These are phyloP conservation scores for Arthromyces matolae DNA, from an alignment of 768 basidiomycete species.

Conservation along the genomic window DNA sequence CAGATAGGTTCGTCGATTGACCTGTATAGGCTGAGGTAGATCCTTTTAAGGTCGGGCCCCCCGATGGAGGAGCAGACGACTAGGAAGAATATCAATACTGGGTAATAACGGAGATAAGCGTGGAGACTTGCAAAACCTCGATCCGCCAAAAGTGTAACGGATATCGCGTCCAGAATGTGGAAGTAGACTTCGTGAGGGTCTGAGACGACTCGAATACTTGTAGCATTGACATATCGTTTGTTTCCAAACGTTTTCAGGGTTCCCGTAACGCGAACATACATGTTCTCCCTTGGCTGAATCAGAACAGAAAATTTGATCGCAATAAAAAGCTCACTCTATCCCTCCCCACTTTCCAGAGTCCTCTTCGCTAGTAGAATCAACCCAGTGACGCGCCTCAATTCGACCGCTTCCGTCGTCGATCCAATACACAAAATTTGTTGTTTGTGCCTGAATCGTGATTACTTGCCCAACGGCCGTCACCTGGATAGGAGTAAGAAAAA, in stretches of 20 bases:
- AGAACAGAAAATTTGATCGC: neutral
- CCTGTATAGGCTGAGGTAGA: slow-evolving; percentile 41
- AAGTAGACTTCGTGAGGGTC: slow-evolving; percentile 80
- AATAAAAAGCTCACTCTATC: slow-evolving; percentile 34
- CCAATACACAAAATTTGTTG: slow-evolving; percentile 77
- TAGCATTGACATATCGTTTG: slow-evolving; percentile 80
- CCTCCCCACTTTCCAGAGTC: slow-evolving; percentile 47
- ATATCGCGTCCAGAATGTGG: slow-evolving; percentile 75
- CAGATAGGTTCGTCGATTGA: slow-evolving; percentile 27
- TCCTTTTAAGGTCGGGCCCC: slow-evolving; percentile 12
- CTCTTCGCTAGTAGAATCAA: slow-evolving; percentile 59
- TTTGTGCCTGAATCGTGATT: slow-evolving; percentile 57
- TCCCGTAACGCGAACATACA: slow-evolving; percentile 80
- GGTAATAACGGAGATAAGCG: slow-evolving; percentile 2
- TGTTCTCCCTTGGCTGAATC: slow-evolving; percentile 51
- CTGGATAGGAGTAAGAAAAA: slow-evolving; percentile 31
- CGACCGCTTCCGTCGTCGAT: slow-evolving; percentile 86
- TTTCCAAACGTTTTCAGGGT: slow-evolving; percentile 75
- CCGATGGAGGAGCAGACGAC: slow-evolving; percentile 32
- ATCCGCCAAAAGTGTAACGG: slow-evolving; percentile 61
- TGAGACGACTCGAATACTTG: slow-evolving; percentile 61
- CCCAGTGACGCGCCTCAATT: slow-evolving; percentile 81
- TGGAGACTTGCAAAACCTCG: slow-evolving; percentile 55
- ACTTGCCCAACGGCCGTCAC: slow-evolving; percentile 75
- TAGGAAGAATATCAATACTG: slow-evolving; percentile 13